Base-by-base conservation (phyloP, 257 asterid species). In the Datura wrightii region DNA sequence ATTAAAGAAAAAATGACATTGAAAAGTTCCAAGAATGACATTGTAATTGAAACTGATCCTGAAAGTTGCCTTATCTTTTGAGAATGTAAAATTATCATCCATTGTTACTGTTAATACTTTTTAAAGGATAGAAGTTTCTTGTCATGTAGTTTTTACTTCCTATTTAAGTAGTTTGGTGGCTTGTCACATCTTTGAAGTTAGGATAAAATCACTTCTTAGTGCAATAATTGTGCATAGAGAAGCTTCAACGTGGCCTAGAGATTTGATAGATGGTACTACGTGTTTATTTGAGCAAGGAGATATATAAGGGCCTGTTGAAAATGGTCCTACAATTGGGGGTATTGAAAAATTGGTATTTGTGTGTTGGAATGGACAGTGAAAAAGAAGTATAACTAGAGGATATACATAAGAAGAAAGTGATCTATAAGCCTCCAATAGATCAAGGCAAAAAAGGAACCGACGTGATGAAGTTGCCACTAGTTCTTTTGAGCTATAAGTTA, bases 191-290 rank as follows among this genome's bases (percentile, higher is more conserved):
- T 52, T n/a, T 16, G 50, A 11, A 46, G 62, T 60, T 53, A 63
- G 13, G 34, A 58, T 39, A 6, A 24, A 52, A 0, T 36, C 41
- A 39, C 19, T 15, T 42, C 34, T 11, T 71, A 18, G 59, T 46
- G 66, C 78, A 87, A 87, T 71, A 52, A 15, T 78, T n/a, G 15
- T 78, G 48, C 76, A 13, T 81, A 13, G 36, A 76, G 69, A 76
- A 76, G 56, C 62, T 13, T 76, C 60, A 24, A 24, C 0, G 44
- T 50, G 44, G 60, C 44, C 81, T 48, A 48, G 60, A 6, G 44
- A 76, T 13, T 50, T 76, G 59, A 31, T 76, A 24, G 81, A 36
- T 76, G 39, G 39, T 76, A 11, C 42, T 48, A 74, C 39, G 14
- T 74, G 60, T 74, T 42, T 42, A 13, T 13, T 74, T 74, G 81